Percentiles rank a stretch among this genome's conserved stretches.
Evolutionary conservation across 257 asterid genomes (phyloP).

Genomic region (Plantago ovata): DNA sequence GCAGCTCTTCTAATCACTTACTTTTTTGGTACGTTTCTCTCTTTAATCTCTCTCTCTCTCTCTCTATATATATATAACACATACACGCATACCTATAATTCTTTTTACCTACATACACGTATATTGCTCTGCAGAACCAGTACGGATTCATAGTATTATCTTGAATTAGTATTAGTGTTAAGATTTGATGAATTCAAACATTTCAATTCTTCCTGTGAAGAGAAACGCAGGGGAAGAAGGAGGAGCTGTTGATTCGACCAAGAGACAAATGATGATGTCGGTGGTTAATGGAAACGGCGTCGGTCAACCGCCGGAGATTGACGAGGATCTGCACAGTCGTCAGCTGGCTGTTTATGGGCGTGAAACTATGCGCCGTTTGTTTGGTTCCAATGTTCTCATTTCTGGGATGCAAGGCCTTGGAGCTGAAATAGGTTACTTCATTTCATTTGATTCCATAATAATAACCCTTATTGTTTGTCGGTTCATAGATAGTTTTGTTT

Average conservation of each 20-base stretch:
- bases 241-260: slow-evolving; percentile 21
- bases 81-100: too few species aligned
- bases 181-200: slow-evolving; percentile 28
- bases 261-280: too few species aligned
- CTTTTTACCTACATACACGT: too few species aligned
- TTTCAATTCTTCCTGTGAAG: slow-evolving; percentile 39
- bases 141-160: too few species aligned
- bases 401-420: slow-evolving; percentile 52
- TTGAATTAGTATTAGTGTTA: too few species aligned
- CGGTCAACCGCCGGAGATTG: slow-evolving; percentile 18
- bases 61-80: neutral
- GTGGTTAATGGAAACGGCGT: too few species aligned
- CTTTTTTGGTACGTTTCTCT: neutral
- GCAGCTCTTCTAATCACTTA: neutral
- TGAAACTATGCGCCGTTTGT: slow-evolving; percentile 45
- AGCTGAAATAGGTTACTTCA: slow-evolving; percentile 29
- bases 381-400: slow-evolving; percentile 39
- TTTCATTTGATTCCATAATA: too few species aligned
- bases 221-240: slow-evolving; percentile 29
- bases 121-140: too few species aligned
- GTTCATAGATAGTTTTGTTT: too few species aligned
- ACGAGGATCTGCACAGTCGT: slow-evolving; percentile 35
- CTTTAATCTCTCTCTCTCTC: neutral
- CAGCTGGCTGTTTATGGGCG: slow-evolving; percentile 36
- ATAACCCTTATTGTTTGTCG: too few species aligned